Evolutionary conservation across 1,284 basidiomycete genomes (phyloP).

Genomic region (Wallemia mellicola): DNA sequence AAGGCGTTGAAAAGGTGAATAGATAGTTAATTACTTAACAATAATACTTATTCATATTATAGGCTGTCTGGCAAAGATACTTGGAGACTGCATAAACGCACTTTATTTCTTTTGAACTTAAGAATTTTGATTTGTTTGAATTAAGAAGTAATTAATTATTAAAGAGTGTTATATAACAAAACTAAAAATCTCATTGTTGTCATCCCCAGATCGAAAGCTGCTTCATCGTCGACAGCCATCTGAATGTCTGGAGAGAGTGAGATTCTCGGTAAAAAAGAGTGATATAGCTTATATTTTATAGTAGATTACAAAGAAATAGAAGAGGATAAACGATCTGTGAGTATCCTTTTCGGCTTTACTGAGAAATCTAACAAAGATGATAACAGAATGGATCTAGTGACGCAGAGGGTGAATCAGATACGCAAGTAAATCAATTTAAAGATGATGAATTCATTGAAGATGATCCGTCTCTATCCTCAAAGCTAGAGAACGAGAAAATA

Average conservation of each 20-base stretch:
- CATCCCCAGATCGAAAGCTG: not conserved
- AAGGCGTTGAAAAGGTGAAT: conserved; percentile 17
- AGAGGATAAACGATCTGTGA: no score
- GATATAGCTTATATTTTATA: not conserved
- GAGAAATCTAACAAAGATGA: not conserved
- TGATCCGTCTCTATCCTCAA: not conserved
- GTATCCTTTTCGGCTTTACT: not conserved
- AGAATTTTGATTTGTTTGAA: not conserved
- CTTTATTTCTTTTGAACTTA: not conserved
- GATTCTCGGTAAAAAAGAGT: not conserved
- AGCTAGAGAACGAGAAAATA: not conserved
- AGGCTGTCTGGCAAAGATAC: not conserved
- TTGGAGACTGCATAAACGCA: not conserved
- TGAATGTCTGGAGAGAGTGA: not conserved
- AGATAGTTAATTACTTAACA: no score
- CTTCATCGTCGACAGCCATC: not conserved
- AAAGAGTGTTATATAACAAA: not conserved
- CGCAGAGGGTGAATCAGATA: not conserved
- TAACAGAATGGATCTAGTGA: not conserved
- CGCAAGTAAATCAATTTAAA: not conserved
- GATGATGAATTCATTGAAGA: not conserved
- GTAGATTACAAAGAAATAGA: no score
- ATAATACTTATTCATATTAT: not conserved
- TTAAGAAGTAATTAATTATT: not conserved
- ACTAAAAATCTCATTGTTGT: not conserved